Conservation (phyloP, 2,329 filamentous ascomycete species). For the Trichoderma harzianum region DNA sequence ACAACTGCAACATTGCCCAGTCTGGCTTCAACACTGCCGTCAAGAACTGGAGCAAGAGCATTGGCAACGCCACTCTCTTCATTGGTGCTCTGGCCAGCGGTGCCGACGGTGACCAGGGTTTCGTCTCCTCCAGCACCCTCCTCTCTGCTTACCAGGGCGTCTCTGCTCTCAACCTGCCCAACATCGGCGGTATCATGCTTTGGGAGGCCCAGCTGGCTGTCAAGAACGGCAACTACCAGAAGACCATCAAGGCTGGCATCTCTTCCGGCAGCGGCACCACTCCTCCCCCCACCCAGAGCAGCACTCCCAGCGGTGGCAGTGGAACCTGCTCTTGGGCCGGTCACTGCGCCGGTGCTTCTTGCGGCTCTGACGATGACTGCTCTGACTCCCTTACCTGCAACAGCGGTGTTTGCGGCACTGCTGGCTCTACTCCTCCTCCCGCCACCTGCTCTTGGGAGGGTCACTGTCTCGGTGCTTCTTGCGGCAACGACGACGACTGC, state of each 20-base stretch:
- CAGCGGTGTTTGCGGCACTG: constrained; percentile 9
- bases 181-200: constrained; percentile 64
- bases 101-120: constrained; percentile 50
- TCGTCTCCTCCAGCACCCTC: constrained; percentile 44
- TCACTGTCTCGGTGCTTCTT: constrained; percentile 11
- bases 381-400: constrained; percentile 21
- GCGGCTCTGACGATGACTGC: constrained; percentile 18
- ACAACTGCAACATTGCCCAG: constrained; percentile 52
- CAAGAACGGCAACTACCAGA: constrained; percentile 47
- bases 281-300: neutral
- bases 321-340: constrained; percentile 22
- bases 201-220: constrained; percentile 60
- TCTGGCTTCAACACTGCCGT: constrained; percentile 56
- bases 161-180: constrained; percentile 51
- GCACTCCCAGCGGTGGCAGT: neutral
- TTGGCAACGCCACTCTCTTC: constrained; percentile 56
- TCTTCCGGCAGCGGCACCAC: neutral
- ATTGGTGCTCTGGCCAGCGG: constrained; percentile 55
- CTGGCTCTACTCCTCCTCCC: neutral
- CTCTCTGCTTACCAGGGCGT: constrained; percentile 41
- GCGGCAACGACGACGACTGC: constrained; percentile 1
- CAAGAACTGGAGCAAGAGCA: constrained; percentile 62
- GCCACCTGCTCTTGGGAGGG: constrained; percentile 7
- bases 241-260: constrained; percentile 14
- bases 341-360: constrained; percentile 20